Percentiles rank a stretch among this genome's conserved stretches.
Conservation (phyloP, 345 rosid species). For the Arabis hirsuta region DNA sequence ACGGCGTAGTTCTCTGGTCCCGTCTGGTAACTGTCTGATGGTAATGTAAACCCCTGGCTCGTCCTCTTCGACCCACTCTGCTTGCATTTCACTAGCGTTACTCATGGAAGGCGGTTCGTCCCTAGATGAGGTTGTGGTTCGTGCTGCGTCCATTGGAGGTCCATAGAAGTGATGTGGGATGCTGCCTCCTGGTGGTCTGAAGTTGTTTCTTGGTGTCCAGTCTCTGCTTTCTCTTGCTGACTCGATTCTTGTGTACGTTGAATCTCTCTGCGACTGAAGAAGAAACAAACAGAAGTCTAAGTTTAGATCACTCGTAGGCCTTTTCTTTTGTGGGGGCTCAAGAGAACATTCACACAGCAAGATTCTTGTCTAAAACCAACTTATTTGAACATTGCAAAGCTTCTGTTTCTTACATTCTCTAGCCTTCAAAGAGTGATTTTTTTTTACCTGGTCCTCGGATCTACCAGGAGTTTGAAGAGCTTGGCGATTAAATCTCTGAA, state of each 20-base stretch:
- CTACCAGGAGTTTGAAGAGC: conserved; percentile 88
- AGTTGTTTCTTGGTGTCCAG: conserved; percentile 77
- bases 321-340: background rate
- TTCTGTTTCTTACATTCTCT: too few species aligned
- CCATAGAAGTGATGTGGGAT: conserved; percentile 52
- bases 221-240: conserved; percentile 69
- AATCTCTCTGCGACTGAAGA: conserved; percentile 67
- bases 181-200: conserved; percentile 36
- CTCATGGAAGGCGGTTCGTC: conserved; percentile 81
- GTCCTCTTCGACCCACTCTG: conserved; percentile 96
- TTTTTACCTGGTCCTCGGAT: conserved; percentile 83
- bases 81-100: conserved; percentile 90
- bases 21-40: conserved; percentile 86
- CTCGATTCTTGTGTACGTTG: conserved; percentile 69
- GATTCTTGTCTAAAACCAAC: background rate
- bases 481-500: conserved; percentile 94
- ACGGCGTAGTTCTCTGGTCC: conserved; percentile 92
- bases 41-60: conserved; percentile 97
- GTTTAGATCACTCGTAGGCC: conserved; percentile 1
- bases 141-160: conserved; percentile 59
- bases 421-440: background rate
- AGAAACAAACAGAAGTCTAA: conserved; percentile 11
- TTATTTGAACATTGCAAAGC: conserved; percentile 9
- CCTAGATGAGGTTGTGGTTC: conserved; percentile 84
- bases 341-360: conserved; percentile 2